Conservation (phyloP, 179 eudicot genomes). For the Heliamphora pulchella region DNA sequence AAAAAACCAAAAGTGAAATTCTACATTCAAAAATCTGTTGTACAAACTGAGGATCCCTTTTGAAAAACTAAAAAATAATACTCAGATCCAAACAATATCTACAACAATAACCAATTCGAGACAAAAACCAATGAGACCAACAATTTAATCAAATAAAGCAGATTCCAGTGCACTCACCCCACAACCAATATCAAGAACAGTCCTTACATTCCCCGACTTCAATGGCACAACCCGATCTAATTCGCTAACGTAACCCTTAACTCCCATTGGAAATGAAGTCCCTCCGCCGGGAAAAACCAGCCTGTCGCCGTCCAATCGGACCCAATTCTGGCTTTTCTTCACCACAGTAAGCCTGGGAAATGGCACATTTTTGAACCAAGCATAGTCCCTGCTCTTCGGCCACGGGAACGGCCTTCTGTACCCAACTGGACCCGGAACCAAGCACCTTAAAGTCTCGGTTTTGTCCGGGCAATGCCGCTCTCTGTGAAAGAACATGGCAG, state of each 20-base stretch:
- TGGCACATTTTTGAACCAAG: conserved; percentile 55
- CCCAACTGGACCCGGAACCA: conserved; percentile 37
- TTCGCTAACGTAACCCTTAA: conserved; percentile 36
- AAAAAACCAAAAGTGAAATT: neutral
- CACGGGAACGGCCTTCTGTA: conserved; percentile 41
- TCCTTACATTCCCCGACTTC: conserved; percentile 41
- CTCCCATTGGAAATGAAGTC: conserved; percentile 51
- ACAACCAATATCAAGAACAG: conserved; percentile 62
- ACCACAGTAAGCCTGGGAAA: conserved; percentile 27
- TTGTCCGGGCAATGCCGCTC: conserved; percentile 53
- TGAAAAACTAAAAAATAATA: too few relatives aligned
- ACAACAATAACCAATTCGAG: neutral
- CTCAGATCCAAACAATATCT: neutral
- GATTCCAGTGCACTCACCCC: conserved; percentile 37
- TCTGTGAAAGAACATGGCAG: conserved; percentile 23
- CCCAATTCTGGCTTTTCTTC: conserved; percentile 59
- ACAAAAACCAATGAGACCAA: neutral
- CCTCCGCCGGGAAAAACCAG: conserved; percentile 66
- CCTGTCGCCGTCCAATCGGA: conserved; percentile 37
- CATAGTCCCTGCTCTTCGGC: conserved; percentile 49
- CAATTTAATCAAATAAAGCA: neutral
- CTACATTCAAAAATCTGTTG: neutral
- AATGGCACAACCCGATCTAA: conserved; percentile 39
- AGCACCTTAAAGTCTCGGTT: conserved; percentile 29
- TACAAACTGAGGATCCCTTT: neutral